Base-by-base conservation (phyloP, 805 yeast species). In the Metschnikowia lachancei region DNA sequence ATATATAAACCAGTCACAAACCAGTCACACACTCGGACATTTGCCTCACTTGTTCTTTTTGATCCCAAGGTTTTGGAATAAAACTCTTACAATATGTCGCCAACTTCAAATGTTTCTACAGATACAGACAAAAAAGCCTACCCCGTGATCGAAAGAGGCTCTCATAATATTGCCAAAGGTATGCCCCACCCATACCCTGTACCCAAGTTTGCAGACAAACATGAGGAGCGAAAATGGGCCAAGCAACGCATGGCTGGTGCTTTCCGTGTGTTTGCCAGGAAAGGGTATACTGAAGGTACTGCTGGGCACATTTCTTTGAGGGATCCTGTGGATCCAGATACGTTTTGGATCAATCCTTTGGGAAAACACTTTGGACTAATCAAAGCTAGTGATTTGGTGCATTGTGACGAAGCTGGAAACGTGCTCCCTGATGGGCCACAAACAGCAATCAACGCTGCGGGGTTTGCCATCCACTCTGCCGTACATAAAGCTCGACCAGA, bases 321-420 rank as follows among this genome's bases (percentile, higher is more conserved):
- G 55, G 96, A 88, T 59, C 96, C 96, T 3, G 81, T 85, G 36
- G 81, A 83, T 52, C 85, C 85, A n/a, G 63, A 72, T 38, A 85
- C 92, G 3, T 88, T 88, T 63, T 88, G 96, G 96, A 86, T 88
- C 62, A 88, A 88, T 66, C 96, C 96, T 4, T 69, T 88, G 52
- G 92, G 85, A n/a, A 76, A 74, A 54, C 96, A 88, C 64, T 88
- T 85, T 52, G 68, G 66, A 13, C 52, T 70, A 39, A 64, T 70
- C 38, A 66, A 62, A 38, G 72, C 72, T 13, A 54, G 62, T 36
- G 75, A 70, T 51, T 56, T 70, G 59, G 74, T 70, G 16, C 75
- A 69, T 50, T 76, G 74, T 9, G 85, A 82, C 59, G 80, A 77
- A 57, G 70, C 79, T 36, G 88, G 87, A 29, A 76, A 80, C 45